Evolutionary conservation across 2,329 filamentous ascomycete species (phyloP).

Genomic region (Chrysoporthe puriensis): DNA sequence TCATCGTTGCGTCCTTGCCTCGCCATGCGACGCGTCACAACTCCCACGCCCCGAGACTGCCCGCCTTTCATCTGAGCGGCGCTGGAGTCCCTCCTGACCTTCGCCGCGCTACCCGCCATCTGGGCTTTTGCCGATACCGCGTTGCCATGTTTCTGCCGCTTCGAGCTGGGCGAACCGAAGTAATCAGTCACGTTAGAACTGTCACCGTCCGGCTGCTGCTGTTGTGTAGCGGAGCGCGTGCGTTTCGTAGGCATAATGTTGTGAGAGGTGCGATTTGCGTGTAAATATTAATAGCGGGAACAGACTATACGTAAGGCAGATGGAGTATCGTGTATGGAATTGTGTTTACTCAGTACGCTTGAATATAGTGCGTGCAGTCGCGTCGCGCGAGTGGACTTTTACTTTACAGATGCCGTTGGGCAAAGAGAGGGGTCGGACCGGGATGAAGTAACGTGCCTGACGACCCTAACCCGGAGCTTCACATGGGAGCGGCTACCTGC

Average conservation of each 20-base stretch:
- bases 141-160: neutral
- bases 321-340: neutral
- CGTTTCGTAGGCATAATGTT: conserved; percentile 18
- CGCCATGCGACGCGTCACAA: conserved; percentile 5
- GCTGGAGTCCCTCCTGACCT: neutral
- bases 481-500: neutral
- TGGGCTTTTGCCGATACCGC: neutral
- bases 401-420: too few relatives aligned
- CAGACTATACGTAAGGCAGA: neutral
- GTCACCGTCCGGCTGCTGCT: conserved; percentile 5
- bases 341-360: neutral
- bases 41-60: neutral
- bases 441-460: neutral
- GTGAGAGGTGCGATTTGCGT: neutral
- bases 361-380: neutral
- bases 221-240: conserved; percentile 6
- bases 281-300: neutral
- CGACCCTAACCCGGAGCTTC: conserved; percentile 2
- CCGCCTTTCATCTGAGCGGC: neutral
- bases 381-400: too few relatives aligned
- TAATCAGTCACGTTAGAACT: conserved; percentile 22
- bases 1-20: neutral
- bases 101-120: conserved; percentile 2
- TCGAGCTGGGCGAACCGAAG: conserved; percentile 1
- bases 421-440: neutral